Evolutionary conservation across 1,284 basidiomycete species (phyloP), one percentile per base, ranked within the genome.

Genomic region (Ceratobasidium sp.): DNA sequence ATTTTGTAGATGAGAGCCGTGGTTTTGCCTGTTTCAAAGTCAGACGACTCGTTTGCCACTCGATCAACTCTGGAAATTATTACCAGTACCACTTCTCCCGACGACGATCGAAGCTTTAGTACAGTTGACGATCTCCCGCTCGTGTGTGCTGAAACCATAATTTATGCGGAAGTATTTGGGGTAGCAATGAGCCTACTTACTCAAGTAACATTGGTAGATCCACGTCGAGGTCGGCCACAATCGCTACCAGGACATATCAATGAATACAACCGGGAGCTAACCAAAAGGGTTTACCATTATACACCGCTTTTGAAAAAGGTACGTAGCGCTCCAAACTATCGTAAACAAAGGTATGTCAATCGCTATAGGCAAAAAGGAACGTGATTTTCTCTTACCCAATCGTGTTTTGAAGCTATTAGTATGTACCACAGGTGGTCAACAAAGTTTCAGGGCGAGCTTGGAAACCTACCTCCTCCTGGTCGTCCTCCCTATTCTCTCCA

Each of bases 1-100:
- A 68, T 68, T 12, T 68, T 68, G 33, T 68, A 68, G 2, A 68
- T 54, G 0, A 68, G 35, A 38, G 66, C 66, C 0, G 66, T 68
- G 1, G 66, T 68, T 68, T 68, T 68, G 2, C 66, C 66, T 41
- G 38, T 38, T 38, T 38, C 38, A 38, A 38, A 38, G 38, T 38
- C 38, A 38, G 38, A 8, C 38, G 8, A 38, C 38, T 38, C 38
- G 1, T n/a, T 55, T 38, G 8, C 38, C 38, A 38, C 38, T 8
- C 38, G 8, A 3, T 38, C 38, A 3, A 8, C 38, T 3, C 38
- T 38, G 38, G 4, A 38, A 38, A 38, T 8, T 38, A 38, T 3
- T 50, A 50, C 48, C 48, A 12, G 48, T 50, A 20, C 48, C 48
- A 14, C 48, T 50, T 50, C 48, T 50, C 14, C 48, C 48, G 12